These are phyloP conservation scores for Yamadazyma dushanensis DNA, from an alignment of 1,139 yeast species.

Conservation along the genomic window DNA sequence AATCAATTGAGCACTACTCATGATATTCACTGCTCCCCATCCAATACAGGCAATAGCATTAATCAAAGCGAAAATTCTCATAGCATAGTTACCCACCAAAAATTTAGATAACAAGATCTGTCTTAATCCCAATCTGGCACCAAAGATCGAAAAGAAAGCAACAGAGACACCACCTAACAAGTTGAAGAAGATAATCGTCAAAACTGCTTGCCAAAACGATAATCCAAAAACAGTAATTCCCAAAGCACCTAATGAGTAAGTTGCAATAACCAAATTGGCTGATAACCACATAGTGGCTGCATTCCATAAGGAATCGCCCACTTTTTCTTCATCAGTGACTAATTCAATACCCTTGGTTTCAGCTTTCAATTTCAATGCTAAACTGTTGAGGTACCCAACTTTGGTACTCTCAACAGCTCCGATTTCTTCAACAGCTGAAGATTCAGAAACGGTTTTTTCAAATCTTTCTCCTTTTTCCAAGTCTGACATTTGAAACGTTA, in stretches of 20 bases:
- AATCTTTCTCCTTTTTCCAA: constrained; percentile 7
- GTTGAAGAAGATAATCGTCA: constrained; percentile 69
- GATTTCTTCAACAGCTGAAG: constrained; percentile 25
- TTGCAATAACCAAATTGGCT: constrained; percentile 85
- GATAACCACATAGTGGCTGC: constrained; percentile 93
- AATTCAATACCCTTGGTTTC: constrained; percentile 72
- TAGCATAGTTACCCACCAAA: constrained; percentile 72
- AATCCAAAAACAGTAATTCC: constrained; percentile 60
- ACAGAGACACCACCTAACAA: constrained; percentile 74
- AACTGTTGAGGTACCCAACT: constrained; percentile 22
- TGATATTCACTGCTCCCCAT: constrained; percentile 93
- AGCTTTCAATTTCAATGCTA: constrained; percentile 43
- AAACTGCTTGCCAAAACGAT: constrained; percentile 65
- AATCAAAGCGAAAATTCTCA: constrained; percentile 74
- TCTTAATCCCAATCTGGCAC: constrained; percentile 82
- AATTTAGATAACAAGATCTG: constrained; percentile 83
- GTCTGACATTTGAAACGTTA: constrained; percentile 7
- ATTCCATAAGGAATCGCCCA: constrained; percentile 58
- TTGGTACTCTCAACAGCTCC: constrained; percentile 19
- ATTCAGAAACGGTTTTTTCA: constrained; percentile 3
- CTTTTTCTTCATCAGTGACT: constrained; percentile 66
- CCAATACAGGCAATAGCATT: constrained; percentile 91
- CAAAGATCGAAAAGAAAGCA: constrained; percentile 80
- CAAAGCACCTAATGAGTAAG: constrained; percentile 78
- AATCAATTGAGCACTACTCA: constrained; percentile 84